Evolutionary conservation across 768 basidiomycete genomes (phyloP), one percentile per base, ranked within the genome.

Genomic region (Boletus vermiculosoides): DNA sequence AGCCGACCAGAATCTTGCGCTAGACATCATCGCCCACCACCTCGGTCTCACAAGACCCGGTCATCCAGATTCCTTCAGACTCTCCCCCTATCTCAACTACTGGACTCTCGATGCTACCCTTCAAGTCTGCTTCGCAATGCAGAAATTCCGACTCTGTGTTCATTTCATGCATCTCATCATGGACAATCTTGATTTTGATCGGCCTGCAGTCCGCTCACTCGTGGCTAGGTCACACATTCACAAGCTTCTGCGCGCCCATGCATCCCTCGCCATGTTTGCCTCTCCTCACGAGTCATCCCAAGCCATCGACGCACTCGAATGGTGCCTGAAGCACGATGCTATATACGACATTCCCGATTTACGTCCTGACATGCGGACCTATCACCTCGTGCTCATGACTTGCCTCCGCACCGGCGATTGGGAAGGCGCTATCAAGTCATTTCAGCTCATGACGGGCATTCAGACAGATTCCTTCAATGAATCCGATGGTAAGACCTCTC

Each of bases 391-490:
- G 50, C 76, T 91, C 64, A 71, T 76, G 58, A 79, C 81, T 2
- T 92, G 90, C 69, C 82, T 84, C 81, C 79, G 80, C 54, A 75
- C 77, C 36, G 75, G 67, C 15, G 86, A 91, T 70, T 92, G 87
- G 88, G 73, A 66, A 25, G 76, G 76, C 20, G 82, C 86, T 2
- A 66, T 75, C 47, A 77, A 79, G 48, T 72, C 80, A 18, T 87
- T 90, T 68, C 83, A 88, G 58, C 73, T 89, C 61, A 87, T 92
- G 84, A 87, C 87, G 4, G 89, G 90, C 7, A 83, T 81, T 61
- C 80, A 78, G 57, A 63, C 70, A 2, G 77, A 80, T 53, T 82
- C 82, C 48, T 84, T 85, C 57, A 6, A 61, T 34, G 63, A 62
- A 39, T 55, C 54, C 12, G 77, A 78, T 40, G 80, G 77, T 5